Base-by-base conservation (phyloP, 2,329 filamentous ascomycete genomes). In the Xylaria sp. region DNA sequence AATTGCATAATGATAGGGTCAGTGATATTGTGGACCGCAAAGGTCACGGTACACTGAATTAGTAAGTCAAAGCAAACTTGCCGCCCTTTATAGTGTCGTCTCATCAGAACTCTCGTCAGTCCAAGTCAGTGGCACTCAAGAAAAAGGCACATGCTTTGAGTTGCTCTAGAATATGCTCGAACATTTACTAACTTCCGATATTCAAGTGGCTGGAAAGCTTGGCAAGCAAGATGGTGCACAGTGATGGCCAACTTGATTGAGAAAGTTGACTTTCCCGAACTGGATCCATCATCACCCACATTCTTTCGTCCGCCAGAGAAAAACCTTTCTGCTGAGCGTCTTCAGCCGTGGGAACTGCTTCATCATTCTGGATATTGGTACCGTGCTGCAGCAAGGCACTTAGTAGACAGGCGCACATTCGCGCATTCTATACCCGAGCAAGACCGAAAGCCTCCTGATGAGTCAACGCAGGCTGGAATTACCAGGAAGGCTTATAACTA, bases 41-140 rank as follows among this genome's bases (percentile, higher is more conserved):
- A 68, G 94, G 93, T 3, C 92, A 92, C 70, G 94, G 94, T 0
- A 93, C 92, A 2, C 87, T 88, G 33, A 96, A 92, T 68, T 98
- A 98, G 63, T 65, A 60, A 65, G 63, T 65, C 12, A 6, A 37
- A 19, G 12, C 17, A 42, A 4, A 19, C 6, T 38, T 19, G 9
- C 42, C 56, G 2, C 28, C 46, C 43, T 21, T 28, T 19, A 14
- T 23, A 4, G 9, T 5, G 28, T 9, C 28, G 9, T 9, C 28
- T 31, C 28, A 9, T 5, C 9, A 31, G 9, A 31, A 31, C 9
- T 31, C 4, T 31, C 9, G 28, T 9, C 28, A 31, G 28, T 9
- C 9, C 12, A n/a, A 33, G 37, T 28, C 25, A 37, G 21, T 28
- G 17, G 21, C 17, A 11, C 1, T 38, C 3, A 33, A 23, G 35